Base-by-base conservation (phyloP, 2,329 filamentous ascomycete genomes). In the Ceratocystis cubensis region DNA sequence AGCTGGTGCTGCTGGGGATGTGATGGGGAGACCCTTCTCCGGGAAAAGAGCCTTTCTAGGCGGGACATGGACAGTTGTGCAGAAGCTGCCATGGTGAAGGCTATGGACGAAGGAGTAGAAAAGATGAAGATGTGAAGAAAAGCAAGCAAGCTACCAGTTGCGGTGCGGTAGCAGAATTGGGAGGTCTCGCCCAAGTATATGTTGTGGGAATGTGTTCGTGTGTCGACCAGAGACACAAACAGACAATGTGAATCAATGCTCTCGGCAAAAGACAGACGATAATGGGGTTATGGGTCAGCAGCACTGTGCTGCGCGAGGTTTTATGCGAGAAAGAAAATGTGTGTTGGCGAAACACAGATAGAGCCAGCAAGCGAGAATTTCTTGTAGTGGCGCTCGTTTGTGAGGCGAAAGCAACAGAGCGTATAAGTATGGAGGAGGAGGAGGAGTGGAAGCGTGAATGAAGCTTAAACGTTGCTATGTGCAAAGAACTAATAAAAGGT, bases 31-130 rank as follows among this genome's bases (percentile, higher is more conserved):
- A 63, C 77, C 65, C 74, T 75, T 71, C 77, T 82, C 65, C 73
- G 72, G 65, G 76, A 76, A 72, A 84, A 84, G 69, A 84, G 75
- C 70, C 76, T 77, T 74, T 84, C 81, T 57, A 84, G 73, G 68
- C 75, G 74, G 66, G 41, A 67, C 46, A 67, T 65, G 22, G 66
- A 67, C 33, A 65, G 41, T 65, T 67, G 66, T 44, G 63, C 56
- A n/a, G 50, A 44, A 20, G 66, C 45, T 10, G 66, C 63, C 63
- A 65, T 67, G n/a, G 7, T 65, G 63, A 28, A 15, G 7, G n/a
- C 6, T 59, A n/a, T 56, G 37, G 25, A 53, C 1, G 30, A 37
- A 37, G 41, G 48, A 10, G n/a, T 5, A 56, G 8, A 37, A 10
- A 25, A 37, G 7, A 17, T 17, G 2, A n/a, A 20, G 41, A 44